Conservation (phyloP, 2,329 filamentous ascomycete species). For the Botryotinia calthae region DNA sequence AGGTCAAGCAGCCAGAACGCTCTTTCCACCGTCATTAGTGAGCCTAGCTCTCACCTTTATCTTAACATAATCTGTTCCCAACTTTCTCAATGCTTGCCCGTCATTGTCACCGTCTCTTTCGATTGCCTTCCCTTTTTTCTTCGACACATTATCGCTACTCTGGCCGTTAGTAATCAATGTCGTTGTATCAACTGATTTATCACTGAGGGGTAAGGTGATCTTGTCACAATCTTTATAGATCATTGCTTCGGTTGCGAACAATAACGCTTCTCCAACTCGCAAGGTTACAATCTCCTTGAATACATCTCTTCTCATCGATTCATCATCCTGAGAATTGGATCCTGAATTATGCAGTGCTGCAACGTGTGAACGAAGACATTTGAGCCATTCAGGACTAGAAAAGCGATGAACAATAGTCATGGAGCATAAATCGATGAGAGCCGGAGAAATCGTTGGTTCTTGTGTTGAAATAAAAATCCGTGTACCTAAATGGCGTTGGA, state of each 20-base stretch:
- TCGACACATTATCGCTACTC: too few species aligned
- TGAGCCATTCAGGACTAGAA: slow-evolving; percentile 60
- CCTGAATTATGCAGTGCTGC: slow-evolving; percentile 43
- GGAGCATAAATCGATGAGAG: slow-evolving; percentile 68
- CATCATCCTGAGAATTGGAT: slow-evolving; percentile 25
- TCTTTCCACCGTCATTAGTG: slow-evolving; percentile 12
- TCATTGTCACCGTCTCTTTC: not conserved
- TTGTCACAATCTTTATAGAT: slow-evolving; percentile 28
- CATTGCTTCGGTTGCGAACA: slow-evolving; percentile 49
- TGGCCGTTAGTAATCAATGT: too few species aligned
- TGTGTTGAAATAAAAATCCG: slow-evolving; percentile 73
- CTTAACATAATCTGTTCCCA: not conserved
- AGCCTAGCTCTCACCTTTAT: slow-evolving; percentile 1
- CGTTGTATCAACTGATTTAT: not conserved
- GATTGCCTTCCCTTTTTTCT: too few species aligned
- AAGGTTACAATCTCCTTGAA: slow-evolving; percentile 46
- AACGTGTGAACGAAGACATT: slow-evolving; percentile 44
- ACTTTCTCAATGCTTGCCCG: not conserved
- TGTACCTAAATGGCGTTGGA: slow-evolving; percentile 67
- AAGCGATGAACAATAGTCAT: slow-evolving; percentile 73
- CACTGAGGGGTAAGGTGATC: not conserved
- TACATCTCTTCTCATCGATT: slow-evolving; percentile 25
- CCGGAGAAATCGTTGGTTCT: slow-evolving; percentile 68
- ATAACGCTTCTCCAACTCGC: slow-evolving; percentile 47
- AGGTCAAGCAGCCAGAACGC: not conserved